phyloP scores from a whole-genome alignment of 345 rosid species.

The Gossypium bickii region DNA sequence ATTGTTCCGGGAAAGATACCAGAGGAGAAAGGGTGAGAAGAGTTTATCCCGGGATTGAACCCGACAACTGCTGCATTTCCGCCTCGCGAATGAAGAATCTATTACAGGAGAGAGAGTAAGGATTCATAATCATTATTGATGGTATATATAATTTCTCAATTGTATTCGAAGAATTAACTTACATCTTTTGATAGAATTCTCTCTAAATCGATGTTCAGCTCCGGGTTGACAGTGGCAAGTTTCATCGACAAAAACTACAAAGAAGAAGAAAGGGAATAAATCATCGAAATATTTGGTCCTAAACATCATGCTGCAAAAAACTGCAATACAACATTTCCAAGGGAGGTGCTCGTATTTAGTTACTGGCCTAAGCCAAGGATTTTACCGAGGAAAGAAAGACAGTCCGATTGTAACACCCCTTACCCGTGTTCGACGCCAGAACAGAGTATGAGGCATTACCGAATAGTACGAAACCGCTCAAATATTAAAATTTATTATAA shows the following conservation, averaged over 20 bases:
- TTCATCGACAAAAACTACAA: constrained; percentile 93
- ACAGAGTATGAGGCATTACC: no score
- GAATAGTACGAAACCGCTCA: no score
- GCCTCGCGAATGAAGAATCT: constrained; percentile 64
- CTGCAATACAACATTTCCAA: not conserved
- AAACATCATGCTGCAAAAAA: not conserved
- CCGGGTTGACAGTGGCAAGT: constrained; percentile 92
- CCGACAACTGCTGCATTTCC: constrained; percentile 43
- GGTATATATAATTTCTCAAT: not conserved
- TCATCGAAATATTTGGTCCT: not conserved
- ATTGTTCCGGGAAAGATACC: constrained; percentile 46
- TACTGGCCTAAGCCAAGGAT: not conserved
- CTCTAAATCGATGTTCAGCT: constrained; percentile 59
- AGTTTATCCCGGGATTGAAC: constrained; percentile 40
- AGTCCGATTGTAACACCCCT: no score
- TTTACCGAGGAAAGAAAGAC: not conserved
- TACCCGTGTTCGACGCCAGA: no score
- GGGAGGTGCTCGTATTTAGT: not conserved
- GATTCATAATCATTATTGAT: constrained; percentile 7
- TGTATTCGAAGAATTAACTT: constrained; percentile 28
- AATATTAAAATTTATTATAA: no score
- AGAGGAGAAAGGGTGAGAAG: constrained; percentile 33
- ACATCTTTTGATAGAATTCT: constrained; percentile 82
- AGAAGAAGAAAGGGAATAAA: not conserved
- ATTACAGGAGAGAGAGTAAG: constrained; percentile 15